phyloP scores from a whole-genome alignment of 805 yeast species.

The Candida endomychidarum region DNA sequence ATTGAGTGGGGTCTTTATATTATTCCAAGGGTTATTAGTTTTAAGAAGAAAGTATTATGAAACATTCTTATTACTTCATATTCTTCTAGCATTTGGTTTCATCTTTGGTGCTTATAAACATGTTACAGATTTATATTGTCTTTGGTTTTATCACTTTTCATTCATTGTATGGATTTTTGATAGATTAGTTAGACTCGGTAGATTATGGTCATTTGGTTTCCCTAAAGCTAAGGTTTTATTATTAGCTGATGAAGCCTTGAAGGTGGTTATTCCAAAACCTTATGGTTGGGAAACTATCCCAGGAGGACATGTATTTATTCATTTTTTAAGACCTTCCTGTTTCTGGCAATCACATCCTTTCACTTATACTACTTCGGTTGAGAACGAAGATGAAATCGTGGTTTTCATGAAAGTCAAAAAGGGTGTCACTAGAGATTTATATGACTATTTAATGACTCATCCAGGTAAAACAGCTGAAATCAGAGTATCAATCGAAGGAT shows the following conservation, averaged over 20 bases:
- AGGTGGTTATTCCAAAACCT: conserved; percentile 52
- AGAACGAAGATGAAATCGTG: conserved; percentile 21
- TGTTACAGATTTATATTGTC: conserved; percentile 39
- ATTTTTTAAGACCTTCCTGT: conserved; percentile 42
- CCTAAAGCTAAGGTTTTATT: conserved; percentile 48
- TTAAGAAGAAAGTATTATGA: conserved; percentile 51
- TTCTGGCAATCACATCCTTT: conserved; percentile 74
- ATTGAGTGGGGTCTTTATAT: conserved; percentile 37
- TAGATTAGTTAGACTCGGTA: conserved; percentile 53
- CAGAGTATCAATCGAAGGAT: conserved; percentile 38
- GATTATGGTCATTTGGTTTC: conserved; percentile 61
- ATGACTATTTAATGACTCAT: conserved; percentile 19
- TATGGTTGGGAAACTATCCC: conserved; percentile 55
- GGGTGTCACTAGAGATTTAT: conserved; percentile 30
- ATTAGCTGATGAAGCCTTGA: conserved; percentile 46
- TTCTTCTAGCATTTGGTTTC: conserved; percentile 50
- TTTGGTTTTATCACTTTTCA: conserved; percentile 47
- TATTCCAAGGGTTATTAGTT: conserved; percentile 46
- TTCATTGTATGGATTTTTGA: conserved; percentile 73
- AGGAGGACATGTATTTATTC: conserved; percentile 64
- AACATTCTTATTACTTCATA: conserved; percentile 56
- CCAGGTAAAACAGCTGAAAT: conserved; percentile 21
- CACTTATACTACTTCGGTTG: conserved; percentile 35
- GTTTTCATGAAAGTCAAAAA: conserved; percentile 35
- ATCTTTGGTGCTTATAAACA: conserved; percentile 51